A percentile compares a stretch with the other conserved stretches of the same genome.
Evolutionary conservation across 2,329 filamentous ascomycete species (phyloP).

Genomic region (Lasiodiplodia sp.): DNA sequence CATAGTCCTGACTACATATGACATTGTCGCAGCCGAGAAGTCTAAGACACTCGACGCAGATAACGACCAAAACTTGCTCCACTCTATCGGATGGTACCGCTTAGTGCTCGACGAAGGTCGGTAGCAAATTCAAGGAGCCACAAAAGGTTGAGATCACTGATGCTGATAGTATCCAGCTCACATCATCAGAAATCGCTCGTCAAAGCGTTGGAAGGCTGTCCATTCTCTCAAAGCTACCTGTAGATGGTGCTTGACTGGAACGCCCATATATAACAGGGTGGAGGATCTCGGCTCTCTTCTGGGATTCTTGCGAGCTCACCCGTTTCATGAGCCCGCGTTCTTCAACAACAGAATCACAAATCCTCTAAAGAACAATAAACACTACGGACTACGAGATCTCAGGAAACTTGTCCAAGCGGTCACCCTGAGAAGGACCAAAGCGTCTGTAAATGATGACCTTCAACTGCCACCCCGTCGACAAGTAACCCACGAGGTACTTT

Average conservation of each 20-base stretch:
- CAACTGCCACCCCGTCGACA: constrained; percentile 34
- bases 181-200: too few relatives aligned
- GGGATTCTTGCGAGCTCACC: constrained; percentile 16
- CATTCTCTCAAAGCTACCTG: constrained; percentile 6
- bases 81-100: too few relatives aligned
- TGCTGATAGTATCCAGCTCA: too few relatives aligned
- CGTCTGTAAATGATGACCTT: constrained; percentile 15
- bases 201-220: too few relatives aligned
- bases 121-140: too few relatives aligned
- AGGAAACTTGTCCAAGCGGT: neutral
- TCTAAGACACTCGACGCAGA: too few relatives aligned
- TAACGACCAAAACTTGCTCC: too few relatives aligned
- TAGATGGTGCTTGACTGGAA: constrained; percentile 31
- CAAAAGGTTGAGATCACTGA: too few relatives aligned
- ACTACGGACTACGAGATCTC: neutral
- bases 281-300: constrained; percentile 30
- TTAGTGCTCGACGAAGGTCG: too few relatives aligned
- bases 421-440: constrained; percentile 1
- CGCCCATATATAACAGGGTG: constrained; percentile 7
- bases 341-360: constrained; percentile 22
- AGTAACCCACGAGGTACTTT: constrained; percentile 30
- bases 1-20: too few relatives aligned
- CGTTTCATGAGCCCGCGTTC: constrained; percentile 21
- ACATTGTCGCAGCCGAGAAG: too few relatives aligned
- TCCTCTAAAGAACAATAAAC: neutral